A percentile compares a stretch with the other conserved stretches of the same genome.
Conservation (phyloP, 768 basidiomycete species). For the Xerocomus brunneocitrinus region DNA sequence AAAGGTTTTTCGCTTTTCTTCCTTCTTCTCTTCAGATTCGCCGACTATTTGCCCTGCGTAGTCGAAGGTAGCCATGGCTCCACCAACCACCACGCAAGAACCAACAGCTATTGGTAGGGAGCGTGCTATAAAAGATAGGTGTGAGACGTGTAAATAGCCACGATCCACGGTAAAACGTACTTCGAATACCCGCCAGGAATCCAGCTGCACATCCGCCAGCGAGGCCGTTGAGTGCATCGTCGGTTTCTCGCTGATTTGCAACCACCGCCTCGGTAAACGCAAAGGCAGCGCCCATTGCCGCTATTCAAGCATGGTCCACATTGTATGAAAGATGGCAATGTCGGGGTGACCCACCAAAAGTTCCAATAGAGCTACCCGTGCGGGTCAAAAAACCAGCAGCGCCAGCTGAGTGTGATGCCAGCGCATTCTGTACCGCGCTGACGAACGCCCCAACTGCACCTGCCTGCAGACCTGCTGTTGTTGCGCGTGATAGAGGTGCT, state of each 20-base stretch:
- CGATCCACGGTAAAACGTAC: conserved; percentile 36
- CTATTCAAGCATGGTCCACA: conserved; percentile 36
- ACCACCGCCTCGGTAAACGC: conserved; percentile 76
- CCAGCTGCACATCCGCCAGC: conserved; percentile 91
- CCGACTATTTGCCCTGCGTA: conserved; percentile 65
- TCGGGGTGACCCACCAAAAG: conserved; percentile 65
- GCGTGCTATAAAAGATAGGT: conserved; percentile 48
- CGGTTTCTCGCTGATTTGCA: conserved; percentile 73
- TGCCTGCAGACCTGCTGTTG: conserved; percentile 57
- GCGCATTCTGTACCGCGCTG: conserved; percentile 74
- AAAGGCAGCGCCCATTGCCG: conserved; percentile 85
- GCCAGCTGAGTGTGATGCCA: conserved; percentile 71
- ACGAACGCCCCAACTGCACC: conserved; percentile 64
- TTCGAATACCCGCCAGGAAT: conserved; percentile 82
- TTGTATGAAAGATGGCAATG: background rate
- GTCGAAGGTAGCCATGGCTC: conserved; percentile 76
- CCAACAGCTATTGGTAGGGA: conserved; percentile 81
- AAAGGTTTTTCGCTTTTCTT: conserved; percentile 73
- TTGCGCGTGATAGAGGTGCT: conserved; percentile 51
- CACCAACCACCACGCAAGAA: conserved; percentile 74
- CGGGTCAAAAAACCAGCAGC: conserved; percentile 84
- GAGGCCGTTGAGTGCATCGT: conserved; percentile 80
- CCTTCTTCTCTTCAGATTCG: conserved; percentile 42
- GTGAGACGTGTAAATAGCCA: conserved; percentile 11
- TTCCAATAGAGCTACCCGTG: conserved; percentile 84